Evolutionary conservation across 768 basidiomycete genomes (phyloP).

Genomic region (Mycena capillaripes): DNA sequence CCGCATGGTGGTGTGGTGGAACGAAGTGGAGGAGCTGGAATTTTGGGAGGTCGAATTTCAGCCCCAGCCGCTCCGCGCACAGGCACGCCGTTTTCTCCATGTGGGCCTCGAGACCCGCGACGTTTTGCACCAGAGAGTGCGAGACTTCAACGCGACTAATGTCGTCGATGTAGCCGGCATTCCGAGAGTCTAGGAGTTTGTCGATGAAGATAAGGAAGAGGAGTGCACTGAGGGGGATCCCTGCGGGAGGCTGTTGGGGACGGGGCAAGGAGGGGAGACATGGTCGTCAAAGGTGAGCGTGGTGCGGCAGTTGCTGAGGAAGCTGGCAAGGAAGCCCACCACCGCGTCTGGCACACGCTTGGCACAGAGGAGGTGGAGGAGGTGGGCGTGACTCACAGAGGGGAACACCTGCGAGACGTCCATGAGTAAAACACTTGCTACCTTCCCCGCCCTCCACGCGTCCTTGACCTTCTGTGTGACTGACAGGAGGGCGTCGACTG

Average conservation of each 20-base stretch:
- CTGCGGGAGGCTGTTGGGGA: neutral
- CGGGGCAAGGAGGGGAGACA: neutral
- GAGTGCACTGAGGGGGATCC: neutral
- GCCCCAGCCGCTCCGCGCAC: neutral
- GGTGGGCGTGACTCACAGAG: neutral
- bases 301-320: neutral
- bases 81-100: neutral
- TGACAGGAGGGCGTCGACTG: neutral
- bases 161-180: neutral
- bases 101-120: neutral
- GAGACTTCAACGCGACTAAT: neutral
- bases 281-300: neutral
- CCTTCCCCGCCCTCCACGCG: neutral
- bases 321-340: neutral
- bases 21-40: slow-evolving; percentile 11
- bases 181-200: neutral
- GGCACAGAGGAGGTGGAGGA: neutral
- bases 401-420: too few species aligned
- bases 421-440: neutral
- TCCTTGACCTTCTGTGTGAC: neutral
- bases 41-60: neutral
- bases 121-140: too few species aligned
- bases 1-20: neutral
- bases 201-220: neutral
- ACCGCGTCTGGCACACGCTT: neutral